Percentiles rank a stretch among this genome's conserved stretches.
Conservation (phyloP, 371 early-diverging fungal genomes). For the Syncephalastrum racemosum region DNA sequence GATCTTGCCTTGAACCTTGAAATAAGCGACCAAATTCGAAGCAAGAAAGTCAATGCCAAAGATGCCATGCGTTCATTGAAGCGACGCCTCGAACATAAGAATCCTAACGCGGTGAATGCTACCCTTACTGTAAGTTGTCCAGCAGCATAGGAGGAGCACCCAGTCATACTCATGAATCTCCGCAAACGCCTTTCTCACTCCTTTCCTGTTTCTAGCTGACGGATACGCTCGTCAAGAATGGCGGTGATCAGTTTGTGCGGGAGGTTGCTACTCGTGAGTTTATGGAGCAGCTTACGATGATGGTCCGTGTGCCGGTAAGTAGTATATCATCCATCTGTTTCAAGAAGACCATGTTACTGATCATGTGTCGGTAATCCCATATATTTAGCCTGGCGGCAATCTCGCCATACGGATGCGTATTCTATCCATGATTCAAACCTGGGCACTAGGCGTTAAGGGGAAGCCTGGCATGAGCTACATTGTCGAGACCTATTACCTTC, state of each 20-base stretch:
- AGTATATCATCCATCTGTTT: background rate
- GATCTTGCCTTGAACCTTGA: slow-evolving; percentile 84
- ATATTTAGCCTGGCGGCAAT: slow-evolving; percentile 49
- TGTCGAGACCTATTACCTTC: slow-evolving; percentile 68
- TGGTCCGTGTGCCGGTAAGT: slow-evolving; percentile 69
- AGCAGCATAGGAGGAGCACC: background rate
- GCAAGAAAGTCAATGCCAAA: slow-evolving; percentile 82
- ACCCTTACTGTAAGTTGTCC: slow-evolving; percentile 71
- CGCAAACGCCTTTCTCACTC: background rate
- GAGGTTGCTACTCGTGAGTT: slow-evolving; percentile 91
- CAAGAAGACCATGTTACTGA: background rate
- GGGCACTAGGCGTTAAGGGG: slow-evolving; percentile 82
- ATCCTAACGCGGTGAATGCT: slow-evolving; percentile 92
- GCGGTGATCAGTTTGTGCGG: slow-evolving; percentile 84
- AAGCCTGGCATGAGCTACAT: slow-evolving; percentile 80
- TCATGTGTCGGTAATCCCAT: background rate
- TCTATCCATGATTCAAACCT: slow-evolving; percentile 78
- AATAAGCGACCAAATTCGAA: slow-evolving; percentile 90
- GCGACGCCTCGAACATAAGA: slow-evolving; percentile 75
- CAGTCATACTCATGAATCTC: background rate
- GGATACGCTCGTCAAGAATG: slow-evolving; percentile 95
- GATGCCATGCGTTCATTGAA: slow-evolving; percentile 78
- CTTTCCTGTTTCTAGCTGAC: slow-evolving; percentile 56
- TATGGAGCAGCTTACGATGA: slow-evolving; percentile 75
- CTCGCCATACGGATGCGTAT: slow-evolving; percentile 74